Conservation (phyloP, 192 early-diverging fungal species). For the Backusella psychrophila region DNA sequence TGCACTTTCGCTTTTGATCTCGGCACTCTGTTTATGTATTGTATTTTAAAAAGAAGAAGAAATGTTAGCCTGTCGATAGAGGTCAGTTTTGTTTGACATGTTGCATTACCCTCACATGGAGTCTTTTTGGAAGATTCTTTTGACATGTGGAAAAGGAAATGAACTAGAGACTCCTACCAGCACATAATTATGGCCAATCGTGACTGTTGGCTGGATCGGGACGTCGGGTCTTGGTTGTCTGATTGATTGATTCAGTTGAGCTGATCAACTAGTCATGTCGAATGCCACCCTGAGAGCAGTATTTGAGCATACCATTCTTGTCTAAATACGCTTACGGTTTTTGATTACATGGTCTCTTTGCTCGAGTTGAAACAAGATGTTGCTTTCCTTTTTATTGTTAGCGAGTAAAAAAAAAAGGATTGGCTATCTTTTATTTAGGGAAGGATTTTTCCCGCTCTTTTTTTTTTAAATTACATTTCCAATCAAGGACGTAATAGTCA, state of each 20-base stretch:
- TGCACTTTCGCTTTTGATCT: conserved; percentile 14
- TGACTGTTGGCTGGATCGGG: not conserved
- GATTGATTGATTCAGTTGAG: not conserved
- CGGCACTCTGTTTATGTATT: conserved; percentile 8
- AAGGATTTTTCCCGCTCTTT: not conserved
- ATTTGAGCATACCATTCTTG: not conserved
- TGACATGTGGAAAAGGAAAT: not conserved
- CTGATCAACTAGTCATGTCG: not conserved
- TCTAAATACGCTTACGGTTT: not conserved
- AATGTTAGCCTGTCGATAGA: not conserved
- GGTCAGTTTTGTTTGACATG: not conserved
- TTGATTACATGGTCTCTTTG: not conserved
- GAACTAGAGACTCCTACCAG: not conserved
- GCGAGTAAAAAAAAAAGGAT: not conserved
- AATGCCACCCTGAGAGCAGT: not conserved
- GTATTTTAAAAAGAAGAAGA: not conserved
- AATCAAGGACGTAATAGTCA: not conserved
- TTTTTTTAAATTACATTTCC: not conserved
- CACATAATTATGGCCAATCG: not conserved
- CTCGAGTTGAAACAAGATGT: not conserved
- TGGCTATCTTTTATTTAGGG: not conserved
- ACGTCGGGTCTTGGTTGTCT: not conserved
- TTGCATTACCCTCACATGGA: not conserved
- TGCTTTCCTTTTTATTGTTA: not conserved
- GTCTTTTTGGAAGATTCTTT: not conserved